Percentiles rank a stretch among this genome's conserved stretches.
These are phyloP conservation scores for Heterobasidion irregulare DNA, from an alignment of 1,284 basidiomycete genomes.

Conservation along the genomic window DNA sequence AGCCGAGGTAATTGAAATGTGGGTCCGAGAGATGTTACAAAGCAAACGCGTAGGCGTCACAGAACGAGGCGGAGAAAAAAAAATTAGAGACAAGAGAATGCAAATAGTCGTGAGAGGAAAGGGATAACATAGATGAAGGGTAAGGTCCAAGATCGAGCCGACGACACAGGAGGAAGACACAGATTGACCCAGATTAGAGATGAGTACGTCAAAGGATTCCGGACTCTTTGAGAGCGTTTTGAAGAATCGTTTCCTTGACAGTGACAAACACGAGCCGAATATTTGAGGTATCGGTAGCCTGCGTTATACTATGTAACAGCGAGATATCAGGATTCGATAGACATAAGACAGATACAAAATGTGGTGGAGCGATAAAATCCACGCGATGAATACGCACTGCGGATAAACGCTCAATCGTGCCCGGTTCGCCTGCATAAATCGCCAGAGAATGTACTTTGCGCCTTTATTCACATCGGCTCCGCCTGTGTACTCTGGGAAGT, in stretches of 20 bases:
- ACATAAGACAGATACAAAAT: not conserved
- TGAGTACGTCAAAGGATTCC: slow-evolving; percentile 50
- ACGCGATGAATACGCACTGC: slow-evolving; percentile 51
- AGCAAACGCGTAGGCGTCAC: not conserved
- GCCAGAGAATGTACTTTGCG: slow-evolving; percentile 96
- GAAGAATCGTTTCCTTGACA: slow-evolving; percentile 95
- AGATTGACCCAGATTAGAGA: not conserved
- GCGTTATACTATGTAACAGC: slow-evolving; percentile 48
- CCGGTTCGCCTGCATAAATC: slow-evolving; percentile 93
- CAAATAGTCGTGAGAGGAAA: not conserved
- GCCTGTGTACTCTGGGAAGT: slow-evolving; percentile 93
- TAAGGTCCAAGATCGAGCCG: not conserved
- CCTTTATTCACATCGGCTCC: slow-evolving; percentile 96
- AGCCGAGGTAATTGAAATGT: too few species aligned
- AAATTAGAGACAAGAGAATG: not conserved
- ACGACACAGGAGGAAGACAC: not conserved
- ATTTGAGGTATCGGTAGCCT: slow-evolving; percentile 75
- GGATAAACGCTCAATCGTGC: slow-evolving; percentile 87
- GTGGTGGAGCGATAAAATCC: not conserved
- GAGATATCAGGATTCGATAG: not conserved
- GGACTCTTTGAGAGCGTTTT: slow-evolving; percentile 81
- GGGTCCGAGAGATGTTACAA: too few species aligned
- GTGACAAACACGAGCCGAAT: slow-evolving; percentile 92
- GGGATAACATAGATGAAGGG: not conserved
- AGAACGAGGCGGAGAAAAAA: not conserved